Evolutionary conservation across 2,329 filamentous ascomycete genomes (phyloP).

Genomic region (Alternaria brassicicola): DNA sequence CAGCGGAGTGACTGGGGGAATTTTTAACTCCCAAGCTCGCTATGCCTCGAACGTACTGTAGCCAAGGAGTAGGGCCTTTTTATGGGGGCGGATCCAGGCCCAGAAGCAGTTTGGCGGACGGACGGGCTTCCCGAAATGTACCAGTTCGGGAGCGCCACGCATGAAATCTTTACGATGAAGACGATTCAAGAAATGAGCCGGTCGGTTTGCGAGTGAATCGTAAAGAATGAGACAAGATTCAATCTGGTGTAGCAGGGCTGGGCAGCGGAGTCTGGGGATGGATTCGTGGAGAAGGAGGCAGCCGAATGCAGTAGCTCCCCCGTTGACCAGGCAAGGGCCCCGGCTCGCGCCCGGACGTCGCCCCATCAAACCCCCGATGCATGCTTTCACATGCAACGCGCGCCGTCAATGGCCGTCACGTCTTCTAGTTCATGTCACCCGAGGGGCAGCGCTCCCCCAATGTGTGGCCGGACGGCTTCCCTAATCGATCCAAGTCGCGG

Average conservation of each 20-base stretch:
- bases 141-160: conserved; percentile 10
- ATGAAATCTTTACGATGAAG: neutral
- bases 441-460: conserved; percentile 10
- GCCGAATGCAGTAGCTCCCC: conserved; percentile 14
- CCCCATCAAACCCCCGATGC: conserved; percentile 24
- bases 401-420: conserved; percentile 10
- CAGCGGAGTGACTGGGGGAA: conserved; percentile 1
- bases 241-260: conserved; percentile 6
- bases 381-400: conserved; percentile 7
- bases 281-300: conserved; percentile 23
- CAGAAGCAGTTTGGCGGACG: conserved; percentile 21
- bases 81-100: conserved; percentile 23
- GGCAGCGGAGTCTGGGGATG: conserved; percentile 18
- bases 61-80: conserved; percentile 8
- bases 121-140: conserved; percentile 19
- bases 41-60: neutral
- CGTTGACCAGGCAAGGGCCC: conserved; percentile 11
- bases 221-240: neutral
- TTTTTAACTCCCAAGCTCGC: neutral
- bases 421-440: conserved; percentile 8
- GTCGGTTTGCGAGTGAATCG: conserved; percentile 12
- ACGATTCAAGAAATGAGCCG: conserved; percentile 13
- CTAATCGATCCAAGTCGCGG: conserved; percentile 20
- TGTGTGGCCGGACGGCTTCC: conserved; percentile 29
- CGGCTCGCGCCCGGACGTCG: conserved; percentile 12